Conservation (phyloP, 176 grass and related monocot species). For the Carex myosuroides region DNA sequence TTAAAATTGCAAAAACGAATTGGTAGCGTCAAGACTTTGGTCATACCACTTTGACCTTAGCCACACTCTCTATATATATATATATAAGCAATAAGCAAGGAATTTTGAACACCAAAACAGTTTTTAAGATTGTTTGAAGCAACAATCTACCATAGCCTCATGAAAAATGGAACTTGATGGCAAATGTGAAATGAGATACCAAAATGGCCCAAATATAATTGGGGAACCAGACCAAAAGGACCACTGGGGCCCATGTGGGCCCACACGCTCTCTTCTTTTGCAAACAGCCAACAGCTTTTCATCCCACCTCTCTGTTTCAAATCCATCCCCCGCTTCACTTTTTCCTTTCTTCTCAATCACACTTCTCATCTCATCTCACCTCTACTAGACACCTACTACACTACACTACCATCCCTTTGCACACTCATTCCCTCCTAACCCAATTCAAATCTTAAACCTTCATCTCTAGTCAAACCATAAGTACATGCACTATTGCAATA, state of each 20-base stretch:
- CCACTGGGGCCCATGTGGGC: neutral
- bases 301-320: conserved; percentile 20
- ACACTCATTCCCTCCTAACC: conserved; percentile 20
- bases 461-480: neutral
- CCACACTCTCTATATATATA: no score
- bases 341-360: conserved; percentile 18
- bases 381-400: neutral
- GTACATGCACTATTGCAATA: neutral
- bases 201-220: conserved; percentile 13
- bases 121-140: neutral
- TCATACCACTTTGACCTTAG: no score
- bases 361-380: conserved; percentile 9
- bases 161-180: no score
- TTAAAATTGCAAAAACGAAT: no score
- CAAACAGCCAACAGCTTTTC: conserved; percentile 13
- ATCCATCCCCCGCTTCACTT: conserved; percentile 9
- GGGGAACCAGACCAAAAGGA: neutral
- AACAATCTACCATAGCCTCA: neutral
- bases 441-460: conserved; percentile 23
- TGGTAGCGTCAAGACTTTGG: no score
- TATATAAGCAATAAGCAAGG: no score
- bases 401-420: neutral
- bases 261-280: conserved; percentile 9
- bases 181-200: neutral
- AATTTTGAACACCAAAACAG: neutral